These are phyloP conservation scores for Monosporascus sp. DNA, from an alignment of 2,329 filamentous ascomycete species.

Conservation along the genomic window DNA sequence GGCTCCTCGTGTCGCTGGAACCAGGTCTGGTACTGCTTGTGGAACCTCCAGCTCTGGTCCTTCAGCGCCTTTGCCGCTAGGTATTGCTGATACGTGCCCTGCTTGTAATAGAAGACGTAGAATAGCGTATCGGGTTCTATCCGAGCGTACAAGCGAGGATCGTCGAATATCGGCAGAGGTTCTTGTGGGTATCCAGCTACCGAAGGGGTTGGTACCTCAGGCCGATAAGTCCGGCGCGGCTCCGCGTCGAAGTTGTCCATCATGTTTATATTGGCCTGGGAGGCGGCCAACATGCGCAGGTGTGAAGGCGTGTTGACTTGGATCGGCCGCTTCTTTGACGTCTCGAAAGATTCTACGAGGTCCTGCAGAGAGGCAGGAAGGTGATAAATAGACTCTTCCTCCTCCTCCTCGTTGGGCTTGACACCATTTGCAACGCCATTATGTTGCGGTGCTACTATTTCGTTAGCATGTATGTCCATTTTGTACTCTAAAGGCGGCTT, in stretches of 20 bases:
- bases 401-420: conserved; percentile 36
- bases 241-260: conserved; percentile 77
- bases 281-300: conserved; percentile 68
- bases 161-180: conserved; percentile 85
- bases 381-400: conserved; percentile 78
- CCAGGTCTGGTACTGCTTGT: conserved; percentile 99
- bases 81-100: conserved; percentile 93
- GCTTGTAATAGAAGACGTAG: conserved; percentile 98
- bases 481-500: conserved; percentile 11
- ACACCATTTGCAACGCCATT: conserved; percentile 50
- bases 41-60: conserved; percentile 97
- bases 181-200: conserved; percentile 88
- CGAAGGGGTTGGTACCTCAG: conserved; percentile 69
- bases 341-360: conserved; percentile 84
- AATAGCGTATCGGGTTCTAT: conserved; percentile 96
- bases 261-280: conserved; percentile 55
- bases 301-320: conserved; percentile 59
- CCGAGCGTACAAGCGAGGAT: conserved; percentile 77
- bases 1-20: conserved; percentile 98
- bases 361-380: conserved; percentile 85
- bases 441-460: conserved; percentile 32
- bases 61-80: conserved; percentile 95
- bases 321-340: conserved; percentile 64
- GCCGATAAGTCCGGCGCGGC: conserved; percentile 76
- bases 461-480: conserved; percentile 10